Conservation (phyloP, 208 protist genomes). For the Trypanosoma conorhini region DNA sequence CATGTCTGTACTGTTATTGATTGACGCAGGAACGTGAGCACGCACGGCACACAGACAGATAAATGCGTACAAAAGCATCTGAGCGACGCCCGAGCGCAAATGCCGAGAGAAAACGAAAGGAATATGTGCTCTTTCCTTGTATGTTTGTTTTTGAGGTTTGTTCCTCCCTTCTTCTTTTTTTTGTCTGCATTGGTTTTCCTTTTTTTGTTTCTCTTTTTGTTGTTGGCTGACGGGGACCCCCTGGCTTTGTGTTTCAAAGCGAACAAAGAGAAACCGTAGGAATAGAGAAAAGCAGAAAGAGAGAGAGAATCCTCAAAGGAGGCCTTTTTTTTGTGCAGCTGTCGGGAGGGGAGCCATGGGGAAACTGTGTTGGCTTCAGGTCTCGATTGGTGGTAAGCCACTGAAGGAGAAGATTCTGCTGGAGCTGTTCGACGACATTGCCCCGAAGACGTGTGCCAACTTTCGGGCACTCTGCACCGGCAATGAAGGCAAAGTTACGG, state of each 20-base stretch:
- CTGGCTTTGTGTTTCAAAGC: not conserved
- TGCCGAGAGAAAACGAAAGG: not conserved
- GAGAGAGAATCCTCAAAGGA: constrained; percentile 7
- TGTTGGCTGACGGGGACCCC: not conserved
- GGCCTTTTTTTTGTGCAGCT: not conserved
- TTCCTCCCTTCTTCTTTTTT: constrained; percentile 4
- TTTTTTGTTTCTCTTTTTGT: constrained; percentile 20
- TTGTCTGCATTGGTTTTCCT: not conserved
- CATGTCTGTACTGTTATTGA: not conserved
- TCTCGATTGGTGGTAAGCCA: constrained; percentile 75
- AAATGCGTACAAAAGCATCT: not conserved
- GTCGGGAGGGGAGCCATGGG: constrained; percentile 14
- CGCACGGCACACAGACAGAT: not conserved
- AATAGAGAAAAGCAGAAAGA: constrained; percentile 25
- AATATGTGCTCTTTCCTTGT: not conserved
- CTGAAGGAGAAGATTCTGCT: constrained; percentile 86
- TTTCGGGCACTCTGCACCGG: constrained; percentile 93
- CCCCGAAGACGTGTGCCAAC: constrained; percentile 95
- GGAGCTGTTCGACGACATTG: constrained; percentile 92
- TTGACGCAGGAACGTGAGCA: not conserved
- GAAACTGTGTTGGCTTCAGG: constrained; percentile 84
- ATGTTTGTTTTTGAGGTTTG: not conserved
- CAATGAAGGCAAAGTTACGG: constrained; percentile 77
- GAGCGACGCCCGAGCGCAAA: not conserved
- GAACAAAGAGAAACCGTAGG: constrained; percentile 8